These are phyloP conservation scores for Trichophyton schoenleinii DNA, from an alignment of 2,329 filamentous ascomycete species.

Conservation along the genomic window DNA sequence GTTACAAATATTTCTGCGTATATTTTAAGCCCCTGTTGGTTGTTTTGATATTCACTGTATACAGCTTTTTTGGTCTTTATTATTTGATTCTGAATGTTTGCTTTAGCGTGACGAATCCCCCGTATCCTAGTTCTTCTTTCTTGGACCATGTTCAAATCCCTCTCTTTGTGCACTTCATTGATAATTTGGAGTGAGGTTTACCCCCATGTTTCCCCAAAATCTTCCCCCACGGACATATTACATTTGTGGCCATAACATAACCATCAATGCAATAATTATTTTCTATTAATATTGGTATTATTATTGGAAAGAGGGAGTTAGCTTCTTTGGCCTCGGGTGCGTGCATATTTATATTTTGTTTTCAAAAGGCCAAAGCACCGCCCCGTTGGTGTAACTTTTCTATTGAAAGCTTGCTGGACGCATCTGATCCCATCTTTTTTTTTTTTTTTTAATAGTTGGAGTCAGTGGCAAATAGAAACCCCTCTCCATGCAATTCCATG, in stretches of 20 bases:
- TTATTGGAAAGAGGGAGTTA: not conserved
- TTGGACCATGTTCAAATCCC: not conserved
- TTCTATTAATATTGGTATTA: not conserved
- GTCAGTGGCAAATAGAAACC: not conserved
- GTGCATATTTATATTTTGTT: not conserved
- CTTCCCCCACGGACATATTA: not conserved
- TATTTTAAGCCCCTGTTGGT: not conserved
- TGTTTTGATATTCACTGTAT: not conserved
- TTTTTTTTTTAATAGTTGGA: not conserved
- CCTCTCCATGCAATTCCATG: not conserved
- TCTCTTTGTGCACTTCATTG: not conserved
- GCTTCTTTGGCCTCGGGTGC: not conserved
- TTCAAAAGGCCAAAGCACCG: not conserved
- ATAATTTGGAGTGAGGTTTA: not conserved
- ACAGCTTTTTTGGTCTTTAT: not conserved
- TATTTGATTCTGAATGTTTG: not conserved
- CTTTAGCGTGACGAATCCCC: not conserved
- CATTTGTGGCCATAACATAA: not conserved
- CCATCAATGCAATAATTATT: not conserved
- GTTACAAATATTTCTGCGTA: not conserved
- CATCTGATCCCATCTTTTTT: not conserved
- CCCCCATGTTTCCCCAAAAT: not conserved
- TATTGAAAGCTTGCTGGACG: not conserved
- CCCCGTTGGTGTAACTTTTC: conserved; percentile 1
- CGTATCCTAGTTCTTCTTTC: not conserved